phyloP scores from a whole-genome alignment of 345 rosid genomes.

The Populus davidiana region DNA sequence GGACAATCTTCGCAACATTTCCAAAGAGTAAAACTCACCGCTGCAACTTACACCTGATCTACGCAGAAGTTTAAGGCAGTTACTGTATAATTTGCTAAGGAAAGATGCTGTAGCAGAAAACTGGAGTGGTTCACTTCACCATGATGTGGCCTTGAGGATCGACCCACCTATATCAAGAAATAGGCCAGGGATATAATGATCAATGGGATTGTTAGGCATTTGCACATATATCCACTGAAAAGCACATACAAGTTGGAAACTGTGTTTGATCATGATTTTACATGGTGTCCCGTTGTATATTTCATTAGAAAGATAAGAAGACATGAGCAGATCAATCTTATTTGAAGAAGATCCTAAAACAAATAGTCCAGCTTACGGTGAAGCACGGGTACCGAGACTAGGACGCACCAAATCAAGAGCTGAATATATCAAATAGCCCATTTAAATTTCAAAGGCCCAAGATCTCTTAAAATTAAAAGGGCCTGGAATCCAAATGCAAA shows the following conservation, averaged over 20 bases:
- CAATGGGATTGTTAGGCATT: neutral
- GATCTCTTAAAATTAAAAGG: too few species aligned
- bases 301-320: constrained; percentile 42
- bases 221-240: neutral
- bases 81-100: constrained; percentile 51
- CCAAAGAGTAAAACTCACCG: constrained; percentile 27
- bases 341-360: constrained; percentile 31
- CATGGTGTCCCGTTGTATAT: constrained; percentile 36
- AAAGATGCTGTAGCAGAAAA: constrained; percentile 58
- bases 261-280: constrained; percentile 2
- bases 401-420: too few species aligned
- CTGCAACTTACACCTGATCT: constrained; percentile 40
- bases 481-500: too few species aligned
- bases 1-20: constrained; percentile 44
- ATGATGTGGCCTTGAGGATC: constrained; percentile 41
- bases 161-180: constrained; percentile 44
- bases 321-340: constrained; percentile 36
- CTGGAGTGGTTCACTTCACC: constrained; percentile 33
- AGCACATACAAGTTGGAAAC: neutral
- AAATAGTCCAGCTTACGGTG: too few species aligned
- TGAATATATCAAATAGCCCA: too few species aligned
- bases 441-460: too few species aligned
- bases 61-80: constrained; percentile 45
- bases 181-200: neutral
- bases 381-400: too few species aligned